Base-by-base conservation (phyloP, 805 yeast genomes). In the Brettanomyces bruxellensis region DNA sequence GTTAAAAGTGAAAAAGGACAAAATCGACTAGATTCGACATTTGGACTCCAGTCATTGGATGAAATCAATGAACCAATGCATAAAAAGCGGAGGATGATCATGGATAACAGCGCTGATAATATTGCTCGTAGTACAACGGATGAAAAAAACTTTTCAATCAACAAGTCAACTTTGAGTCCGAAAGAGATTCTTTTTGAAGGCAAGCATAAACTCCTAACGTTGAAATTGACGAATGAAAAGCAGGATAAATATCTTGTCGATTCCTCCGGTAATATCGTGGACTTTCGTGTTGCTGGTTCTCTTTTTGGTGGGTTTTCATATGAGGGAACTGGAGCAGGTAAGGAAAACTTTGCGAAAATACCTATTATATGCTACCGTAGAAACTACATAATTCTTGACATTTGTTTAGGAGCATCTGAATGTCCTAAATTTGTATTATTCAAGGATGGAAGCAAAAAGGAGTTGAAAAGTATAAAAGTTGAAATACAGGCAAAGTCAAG, bases 291-390 rank as follows among this genome's bases (percentile, higher is more conserved):
- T 5, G 38, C 42, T 6, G 37, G 48, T 25, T 38, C 44, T 2
- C 34, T 57, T 23, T 55, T 50, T 30, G 60, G 57, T 2, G 51
- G 53, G 28, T 57, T 56, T 40, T 53, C 40, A 32, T 36, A 48
- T n/a, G 55, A 56, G 39, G 41, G 49, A 22, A 46, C 45, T 37
- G 47, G 46, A 40, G 22, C 55, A 8, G 38, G 34, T 24, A 34
- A 43, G 18, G 38, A 28, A 12, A 25, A 41, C 8, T 35, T 39
- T 3, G 41, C 38, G 3, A 50, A 42, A 4, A 40, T 47, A 11
- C 57, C 57, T 3, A 45, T 58, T 18, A 50, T 53, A 1, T 55
- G 60, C 40, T 58, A 55, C 44, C 42, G 60, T 45, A 47, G 62
- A 39, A 58, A 58, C 32, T 53, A 39, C 36, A 49, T 41, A 38